Evolutionary conservation across 1,284 basidiomycete species (phyloP), one percentile per base, ranked within the genome.

Genomic region (Ceratobasidium papillatum): DNA sequence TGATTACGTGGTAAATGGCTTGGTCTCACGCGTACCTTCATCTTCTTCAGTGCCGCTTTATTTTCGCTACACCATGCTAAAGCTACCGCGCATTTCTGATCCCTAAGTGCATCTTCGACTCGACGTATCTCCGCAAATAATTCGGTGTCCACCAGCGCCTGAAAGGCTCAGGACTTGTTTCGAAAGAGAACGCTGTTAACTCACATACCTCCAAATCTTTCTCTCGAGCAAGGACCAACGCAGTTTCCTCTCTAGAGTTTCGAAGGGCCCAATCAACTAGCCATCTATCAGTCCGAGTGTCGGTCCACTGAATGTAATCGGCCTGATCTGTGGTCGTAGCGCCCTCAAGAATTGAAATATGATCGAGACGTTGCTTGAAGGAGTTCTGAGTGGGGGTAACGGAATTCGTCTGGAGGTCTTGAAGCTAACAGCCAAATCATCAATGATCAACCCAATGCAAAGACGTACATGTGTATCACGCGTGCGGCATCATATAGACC

Each of bases 1-100:
- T 4, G 45, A 54, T 49, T 9, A 38, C 54, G n/a, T 41, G 41
- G 17, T 45, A 64, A 69, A 5, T 47, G 32, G 51, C 34, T 43
- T 14, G 32, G 58, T 43, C 45, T 11, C 25, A 34, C 17, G 80
- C 86, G 77, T 74, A 92, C 95, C 86, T 94, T 95, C 80, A 91
- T 89, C 85, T 98, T 99, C 75, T 94, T 90, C 74, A 99, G 86
- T 8, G 94, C 91, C 36, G 90, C 88, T 81, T 97, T 94, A 84
- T 99, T 98, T 86, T 99, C 98, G 75, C 89, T 94, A 79, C 96
- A 99, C 97, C 97, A 99, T 17, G 90, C 87, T 54, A 99, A 85
- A 4, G 96, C 97, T 81, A 96, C 93, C 0, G 91, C 85, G 78
- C 95, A 95, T 79, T 92, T 93, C 78, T 94, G 90, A 63, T 84